Conservation (phyloP, 345 rosid genomes). For the Stellera chamaejasme region DNA sequence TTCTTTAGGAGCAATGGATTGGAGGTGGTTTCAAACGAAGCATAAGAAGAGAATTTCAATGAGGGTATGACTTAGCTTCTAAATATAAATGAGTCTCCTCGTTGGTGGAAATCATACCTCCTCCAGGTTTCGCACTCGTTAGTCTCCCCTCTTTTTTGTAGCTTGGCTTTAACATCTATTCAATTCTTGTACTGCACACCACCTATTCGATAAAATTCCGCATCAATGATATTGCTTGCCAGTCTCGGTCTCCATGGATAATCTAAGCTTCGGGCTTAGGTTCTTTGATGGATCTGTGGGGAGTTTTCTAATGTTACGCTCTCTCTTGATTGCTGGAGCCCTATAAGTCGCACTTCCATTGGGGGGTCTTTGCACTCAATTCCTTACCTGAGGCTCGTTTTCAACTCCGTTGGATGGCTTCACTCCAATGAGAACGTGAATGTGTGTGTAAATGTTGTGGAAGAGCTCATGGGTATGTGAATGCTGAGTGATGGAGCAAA, state of each 20-base stretch:
- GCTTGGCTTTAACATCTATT: slow-evolving; percentile 28
- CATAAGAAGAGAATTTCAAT: slow-evolving; percentile 29
- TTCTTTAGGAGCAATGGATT: slow-evolving; percentile 28
- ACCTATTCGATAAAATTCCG: not conserved
- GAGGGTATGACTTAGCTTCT: slow-evolving; percentile 52
- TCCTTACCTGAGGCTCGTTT: slow-evolving; percentile 8
- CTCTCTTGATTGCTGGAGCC: slow-evolving; percentile 36
- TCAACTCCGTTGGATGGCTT: slow-evolving; percentile 26
- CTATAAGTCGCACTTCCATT: slow-evolving; percentile 27
- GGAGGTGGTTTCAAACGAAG: slow-evolving; percentile 24
- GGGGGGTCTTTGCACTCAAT: slow-evolving; percentile 27
- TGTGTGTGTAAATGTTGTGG: slow-evolving; percentile 32
- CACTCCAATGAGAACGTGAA: slow-evolving; percentile 36
- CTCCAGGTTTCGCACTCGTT: slow-evolving; percentile 93
- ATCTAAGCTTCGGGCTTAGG: slow-evolving; percentile 30
- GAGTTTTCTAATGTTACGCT: slow-evolving; percentile 53
- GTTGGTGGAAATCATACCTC: slow-evolving; percentile 98
- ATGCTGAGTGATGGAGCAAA: slow-evolving; percentile 33
- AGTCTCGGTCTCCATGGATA: slow-evolving; percentile 26
- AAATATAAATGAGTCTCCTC: slow-evolving; percentile 65
- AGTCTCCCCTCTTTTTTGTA: slow-evolving; percentile 5
- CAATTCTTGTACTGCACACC: slow-evolving; percentile 3
- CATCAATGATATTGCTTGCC: not conserved
- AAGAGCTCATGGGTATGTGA: slow-evolving; percentile 38
- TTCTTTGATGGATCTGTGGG: too few relatives aligned